phyloP scores from a whole-genome alignment of 2,329 filamentous ascomycete genomes.

The Pseudogymnoascus verrucosus region DNA sequence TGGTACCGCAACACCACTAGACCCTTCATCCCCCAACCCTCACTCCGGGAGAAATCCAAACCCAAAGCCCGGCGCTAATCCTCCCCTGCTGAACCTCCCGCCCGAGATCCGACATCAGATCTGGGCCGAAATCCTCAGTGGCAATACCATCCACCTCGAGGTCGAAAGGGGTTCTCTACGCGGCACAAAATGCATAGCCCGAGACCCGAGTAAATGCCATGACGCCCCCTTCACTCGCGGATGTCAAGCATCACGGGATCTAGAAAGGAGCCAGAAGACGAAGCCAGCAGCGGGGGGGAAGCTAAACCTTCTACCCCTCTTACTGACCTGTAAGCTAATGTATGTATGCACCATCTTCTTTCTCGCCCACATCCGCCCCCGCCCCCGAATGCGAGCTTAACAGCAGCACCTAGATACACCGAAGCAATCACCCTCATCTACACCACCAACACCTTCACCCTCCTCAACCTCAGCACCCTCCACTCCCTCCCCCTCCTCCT shows the following conservation, averaged over 20 bases:
- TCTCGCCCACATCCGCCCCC: too few relatives aligned
- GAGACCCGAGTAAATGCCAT: background rate
- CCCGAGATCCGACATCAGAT: slow-evolving; percentile 17
- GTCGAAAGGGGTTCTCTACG: background rate
- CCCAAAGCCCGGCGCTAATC: background rate
- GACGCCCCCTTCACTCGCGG: background rate
- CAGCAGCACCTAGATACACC: background rate
- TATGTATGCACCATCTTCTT: too few relatives aligned
- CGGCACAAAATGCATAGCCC: background rate
- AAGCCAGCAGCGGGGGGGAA: background rate
- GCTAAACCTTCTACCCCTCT: background rate
- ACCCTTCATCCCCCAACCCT: too few relatives aligned
- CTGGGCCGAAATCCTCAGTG: slow-evolving; percentile 12
- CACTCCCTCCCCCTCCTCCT: background rate
- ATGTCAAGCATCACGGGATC: background rate
- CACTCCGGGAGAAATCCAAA: too few relatives aligned
- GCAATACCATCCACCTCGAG: slow-evolving; percentile 16
- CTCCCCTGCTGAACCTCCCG: slow-evolving; percentile 11
- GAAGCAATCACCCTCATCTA: background rate
- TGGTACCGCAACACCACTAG: background rate
- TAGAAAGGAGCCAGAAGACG: background rate
- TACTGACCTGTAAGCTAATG: background rate
- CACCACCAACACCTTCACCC: background rate
- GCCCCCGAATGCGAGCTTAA: too few relatives aligned
- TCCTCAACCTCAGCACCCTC: background rate